Evolutionary conservation across 2,329 filamentous ascomycete species (phyloP).

Genomic region (Grosmannia clavigera): DNA sequence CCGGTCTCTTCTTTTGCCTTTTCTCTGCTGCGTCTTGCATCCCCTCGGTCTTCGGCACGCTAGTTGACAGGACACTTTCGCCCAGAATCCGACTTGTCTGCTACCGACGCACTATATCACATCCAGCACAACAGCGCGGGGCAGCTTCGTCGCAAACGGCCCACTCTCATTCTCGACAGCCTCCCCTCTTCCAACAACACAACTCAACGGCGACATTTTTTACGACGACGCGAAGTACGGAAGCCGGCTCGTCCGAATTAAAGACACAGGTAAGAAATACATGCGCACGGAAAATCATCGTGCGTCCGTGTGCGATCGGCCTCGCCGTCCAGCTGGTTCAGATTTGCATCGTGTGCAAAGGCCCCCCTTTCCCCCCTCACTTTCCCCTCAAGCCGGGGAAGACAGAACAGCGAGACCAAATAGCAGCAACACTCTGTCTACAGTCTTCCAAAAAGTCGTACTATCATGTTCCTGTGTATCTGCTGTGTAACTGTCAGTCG

Average conservation of each 20-base stretch:
- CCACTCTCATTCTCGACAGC: neutral
- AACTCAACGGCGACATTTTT: neutral
- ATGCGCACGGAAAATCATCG: neutral
- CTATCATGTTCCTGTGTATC: neutral
- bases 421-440: neutral
- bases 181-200: neutral
- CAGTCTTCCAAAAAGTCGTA: neutral
- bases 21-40: neutral
- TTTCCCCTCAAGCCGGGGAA: neutral
- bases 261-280: neutral
- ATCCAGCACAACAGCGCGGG: conserved; percentile 10
- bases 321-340: neutral
- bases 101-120: conserved; percentile 2
- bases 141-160: conserved; percentile 7
- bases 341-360: neutral
- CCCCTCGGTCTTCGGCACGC: neutral
- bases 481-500: neutral
- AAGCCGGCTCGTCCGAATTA: neutral
- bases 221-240: neutral
- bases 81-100: neutral
- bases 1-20: neutral
- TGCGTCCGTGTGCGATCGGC: neutral
- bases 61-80: neutral
- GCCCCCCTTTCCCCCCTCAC: neutral
- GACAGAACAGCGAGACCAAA: neutral